These are phyloP conservation scores for Scytalidium sp. DNA, from an alignment of 2,329 filamentous ascomycete genomes.

Conservation along the genomic window DNA sequence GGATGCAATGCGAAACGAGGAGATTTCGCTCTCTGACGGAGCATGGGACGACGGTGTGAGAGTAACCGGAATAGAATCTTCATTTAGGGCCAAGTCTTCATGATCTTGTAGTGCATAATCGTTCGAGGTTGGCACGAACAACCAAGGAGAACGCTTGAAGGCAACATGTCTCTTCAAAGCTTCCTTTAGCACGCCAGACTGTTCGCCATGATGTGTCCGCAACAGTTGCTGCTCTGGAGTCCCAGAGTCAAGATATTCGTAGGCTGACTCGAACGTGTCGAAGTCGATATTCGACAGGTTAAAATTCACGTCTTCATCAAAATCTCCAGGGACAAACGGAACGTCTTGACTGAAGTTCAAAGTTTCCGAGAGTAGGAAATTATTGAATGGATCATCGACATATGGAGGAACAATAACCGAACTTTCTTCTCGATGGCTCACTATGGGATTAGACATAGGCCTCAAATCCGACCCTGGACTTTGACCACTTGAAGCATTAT, in stretches of 20 bases:
- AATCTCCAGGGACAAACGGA: neutral
- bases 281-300: slow-evolving; percentile 11
- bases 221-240: too few relatives aligned
- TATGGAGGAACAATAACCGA: too few relatives aligned
- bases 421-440: too few relatives aligned
- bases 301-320: slow-evolving; percentile 13
- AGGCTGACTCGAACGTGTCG: slow-evolving; percentile 3
- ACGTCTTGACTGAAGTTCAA: neutral
- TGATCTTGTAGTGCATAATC: slow-evolving; percentile 12
- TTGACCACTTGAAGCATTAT: too few relatives aligned
- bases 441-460: too few relatives aligned
- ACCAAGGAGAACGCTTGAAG: slow-evolving; percentile 17
- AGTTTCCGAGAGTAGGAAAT: neutral
- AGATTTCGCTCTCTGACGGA: too few relatives aligned
- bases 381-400: slow-evolving; percentile 1
- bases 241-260: neutral
- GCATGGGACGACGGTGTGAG: too few relatives aligned
- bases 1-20: slow-evolving; percentile 8
- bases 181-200: slow-evolving; percentile 3
- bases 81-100: slow-evolving; percentile 13
- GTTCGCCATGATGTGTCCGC: too few relatives aligned
- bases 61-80: slow-evolving; percentile 13
- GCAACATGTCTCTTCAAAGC: slow-evolving; percentile 13
- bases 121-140: slow-evolving; percentile 12
- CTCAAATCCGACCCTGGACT: too few relatives aligned